phyloP scores from a whole-genome alignment of 2,329 filamentous ascomycete species.

The Rhynchosporium secalis region DNA sequence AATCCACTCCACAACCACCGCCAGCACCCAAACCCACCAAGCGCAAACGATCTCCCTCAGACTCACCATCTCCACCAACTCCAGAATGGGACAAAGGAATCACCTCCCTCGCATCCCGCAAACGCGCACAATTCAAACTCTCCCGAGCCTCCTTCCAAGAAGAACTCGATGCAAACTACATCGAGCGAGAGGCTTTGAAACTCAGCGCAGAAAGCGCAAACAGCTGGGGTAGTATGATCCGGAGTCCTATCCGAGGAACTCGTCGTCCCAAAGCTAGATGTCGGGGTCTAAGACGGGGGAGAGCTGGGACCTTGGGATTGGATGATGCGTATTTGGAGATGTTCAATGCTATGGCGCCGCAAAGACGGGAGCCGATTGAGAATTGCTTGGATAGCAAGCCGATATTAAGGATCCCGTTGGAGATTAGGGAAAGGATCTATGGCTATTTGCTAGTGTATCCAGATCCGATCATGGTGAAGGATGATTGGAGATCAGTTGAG shows the following conservation, averaged over 20 bases:
- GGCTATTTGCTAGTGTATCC: conserved; percentile 26
- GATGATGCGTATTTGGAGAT: conserved; percentile 15
- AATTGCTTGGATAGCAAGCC: conserved; percentile 25
- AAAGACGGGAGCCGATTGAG: conserved; percentile 7
- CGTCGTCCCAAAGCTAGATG: conserved; percentile 7
- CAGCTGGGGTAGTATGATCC: conserved; percentile 21
- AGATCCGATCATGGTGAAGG: conserved; percentile 31
- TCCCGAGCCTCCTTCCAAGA: conserved; percentile 11
- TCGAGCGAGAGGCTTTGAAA: conserved; percentile 11
- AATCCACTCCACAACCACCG: background rate
- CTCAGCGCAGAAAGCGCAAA: conserved; percentile 15
- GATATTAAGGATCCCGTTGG: conserved; percentile 30
- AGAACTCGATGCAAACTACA: conserved; percentile 18
- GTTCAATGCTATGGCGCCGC: conserved; percentile 16
- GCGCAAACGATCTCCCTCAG: background rate
- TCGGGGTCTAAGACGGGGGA: background rate
- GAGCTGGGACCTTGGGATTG: background rate
- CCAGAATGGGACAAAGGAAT: conserved; percentile 22
- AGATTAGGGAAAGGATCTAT: conserved; percentile 35
- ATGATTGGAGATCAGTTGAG: conserved; percentile 31
- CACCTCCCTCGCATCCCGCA: conserved; percentile 8
- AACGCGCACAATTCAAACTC: conserved; percentile 19
- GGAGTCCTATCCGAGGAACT: conserved; percentile 15
- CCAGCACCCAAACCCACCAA: conserved; percentile 5
- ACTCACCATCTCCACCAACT: conserved; percentile 4